These are phyloP conservation scores for Trypanosoma congolense DNA, from an alignment of 208 protist genomes.

Conservation along the genomic window DNA sequence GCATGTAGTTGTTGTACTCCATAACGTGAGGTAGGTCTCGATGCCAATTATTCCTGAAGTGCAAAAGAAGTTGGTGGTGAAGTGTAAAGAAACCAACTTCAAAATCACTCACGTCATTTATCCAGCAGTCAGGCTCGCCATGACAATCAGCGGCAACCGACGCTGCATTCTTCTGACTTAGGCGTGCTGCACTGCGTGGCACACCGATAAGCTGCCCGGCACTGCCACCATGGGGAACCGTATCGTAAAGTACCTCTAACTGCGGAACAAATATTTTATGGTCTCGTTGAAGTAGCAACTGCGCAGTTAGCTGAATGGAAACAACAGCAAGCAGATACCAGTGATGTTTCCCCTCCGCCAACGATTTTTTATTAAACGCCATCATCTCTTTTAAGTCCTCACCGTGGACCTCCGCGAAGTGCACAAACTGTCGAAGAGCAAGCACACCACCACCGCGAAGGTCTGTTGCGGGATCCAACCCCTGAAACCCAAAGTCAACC, in stretches of 20 bases:
- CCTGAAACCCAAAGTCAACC: conserved; percentile 83
- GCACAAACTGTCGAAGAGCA: conserved; percentile 65
- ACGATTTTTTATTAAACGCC: conserved; percentile 49
- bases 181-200: not conserved
- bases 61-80: conserved; percentile 72
- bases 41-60: conserved; percentile 80
- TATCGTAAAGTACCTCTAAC: conserved; percentile 73
- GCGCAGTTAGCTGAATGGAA: conserved; percentile 80
- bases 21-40: conserved; percentile 79
- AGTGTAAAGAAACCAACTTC: conserved; percentile 67
- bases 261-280: conserved; percentile 44
- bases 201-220: not conserved
- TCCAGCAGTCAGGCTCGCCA: not conserved
- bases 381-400: conserved; percentile 65
- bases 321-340: conserved; percentile 86
- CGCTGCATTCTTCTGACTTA: not conserved
- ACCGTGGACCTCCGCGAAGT: conserved; percentile 73
- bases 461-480: conserved; percentile 82
- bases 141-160: not conserved
- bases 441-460: conserved; percentile 82
- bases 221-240: conserved; percentile 11
- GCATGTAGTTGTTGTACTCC: conserved; percentile 78
- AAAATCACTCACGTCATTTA: conserved; percentile 25
- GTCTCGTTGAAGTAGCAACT: conserved; percentile 61
- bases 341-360: conserved; percentile 28